These are phyloP conservation scores for Solanum aculeatissimum DNA, from an alignment of 305 asterid species.

Conservation along the genomic window DNA sequence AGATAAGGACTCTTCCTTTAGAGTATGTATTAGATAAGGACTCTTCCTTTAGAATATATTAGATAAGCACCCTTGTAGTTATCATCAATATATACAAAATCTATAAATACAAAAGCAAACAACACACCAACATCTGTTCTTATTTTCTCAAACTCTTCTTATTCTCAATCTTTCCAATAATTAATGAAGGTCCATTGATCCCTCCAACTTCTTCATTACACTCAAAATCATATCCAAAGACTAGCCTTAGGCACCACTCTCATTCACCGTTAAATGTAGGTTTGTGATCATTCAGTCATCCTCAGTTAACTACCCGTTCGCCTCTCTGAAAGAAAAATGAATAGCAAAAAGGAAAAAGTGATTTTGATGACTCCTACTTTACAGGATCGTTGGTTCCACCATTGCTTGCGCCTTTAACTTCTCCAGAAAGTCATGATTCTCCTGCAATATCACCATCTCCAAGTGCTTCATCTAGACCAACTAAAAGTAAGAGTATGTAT, in stretches of 20 bases:
- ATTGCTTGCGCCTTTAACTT: constrained; percentile 16
- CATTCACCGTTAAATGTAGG: constrained; percentile 28
- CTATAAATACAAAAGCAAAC: no score
- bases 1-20: no score
- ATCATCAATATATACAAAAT: no score
- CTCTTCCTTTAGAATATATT: no score
- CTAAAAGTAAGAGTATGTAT: constrained; percentile 26
- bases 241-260: constrained; percentile 14
- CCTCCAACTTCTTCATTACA: constrained; percentile 17
- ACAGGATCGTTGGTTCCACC: constrained; percentile 31
- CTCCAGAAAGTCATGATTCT: constrained; percentile 21
- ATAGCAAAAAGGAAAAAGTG: neutral
- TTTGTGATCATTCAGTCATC: neutral
- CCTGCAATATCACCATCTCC: constrained; percentile 36
- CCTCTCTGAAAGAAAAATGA: neutral
- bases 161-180: neutral
- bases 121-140: no score
- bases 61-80: no score
- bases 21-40: no score
- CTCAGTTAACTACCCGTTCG: neutral
- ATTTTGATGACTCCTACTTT: constrained; percentile 8
- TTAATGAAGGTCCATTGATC: neutral
- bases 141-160: no score
- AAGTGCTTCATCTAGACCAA: constrained; percentile 24
- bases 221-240: constrained; percentile 21